Base-by-base conservation (phyloP, 2,329 filamentous ascomycete genomes). In the Apiospora aurea region DNA sequence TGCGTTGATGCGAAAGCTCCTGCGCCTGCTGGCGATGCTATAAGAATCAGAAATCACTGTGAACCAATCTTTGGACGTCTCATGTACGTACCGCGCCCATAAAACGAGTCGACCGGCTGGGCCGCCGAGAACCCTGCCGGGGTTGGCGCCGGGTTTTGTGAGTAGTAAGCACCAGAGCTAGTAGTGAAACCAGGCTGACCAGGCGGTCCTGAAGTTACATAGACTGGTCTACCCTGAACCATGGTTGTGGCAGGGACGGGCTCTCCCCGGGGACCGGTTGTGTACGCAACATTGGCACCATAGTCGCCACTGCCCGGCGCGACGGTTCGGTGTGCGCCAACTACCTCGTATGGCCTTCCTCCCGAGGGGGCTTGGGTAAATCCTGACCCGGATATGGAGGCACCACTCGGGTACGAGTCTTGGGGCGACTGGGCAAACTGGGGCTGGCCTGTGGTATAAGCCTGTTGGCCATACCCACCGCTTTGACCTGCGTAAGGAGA, bases 61-160 rank as follows among this genome's bases (percentile, higher is more conserved):
- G 70, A 73, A 74, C 70, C 34, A 75, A 70, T 71, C 21, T 75
- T 75, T 75, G 71, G 76, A 69, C 73, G 72, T 76, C 79, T 81
- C 76, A 75, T 79, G 83, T 87, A 91, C 87, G 86, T 86, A 88
- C 89, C 88, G 85, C 89, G 89, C 83, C 87, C 87, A 76, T 87
- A 89, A 75, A 86, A 86, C 66, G 87, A 82, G 79, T 90, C 88
- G 79, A 83, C 79, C 73, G 87, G 83, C 77, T 87, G 87, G 75
- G 83, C 82, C 64, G 82, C 78, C 70, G 80, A 76, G 73, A 83
- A 83, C 47, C 82, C 78, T 73, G 77, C 77, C 69, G 78, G 75
- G 76, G 78, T 73, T 77, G 77, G 67, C 18, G 78, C 74, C 72
- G 83, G 80, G 69, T 75, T 76, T 76, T 80, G 80, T 71, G 79